Conservation (phyloP, 371 early-diverging fungal genomes). For the Aphelidium insulamus region DNA sequence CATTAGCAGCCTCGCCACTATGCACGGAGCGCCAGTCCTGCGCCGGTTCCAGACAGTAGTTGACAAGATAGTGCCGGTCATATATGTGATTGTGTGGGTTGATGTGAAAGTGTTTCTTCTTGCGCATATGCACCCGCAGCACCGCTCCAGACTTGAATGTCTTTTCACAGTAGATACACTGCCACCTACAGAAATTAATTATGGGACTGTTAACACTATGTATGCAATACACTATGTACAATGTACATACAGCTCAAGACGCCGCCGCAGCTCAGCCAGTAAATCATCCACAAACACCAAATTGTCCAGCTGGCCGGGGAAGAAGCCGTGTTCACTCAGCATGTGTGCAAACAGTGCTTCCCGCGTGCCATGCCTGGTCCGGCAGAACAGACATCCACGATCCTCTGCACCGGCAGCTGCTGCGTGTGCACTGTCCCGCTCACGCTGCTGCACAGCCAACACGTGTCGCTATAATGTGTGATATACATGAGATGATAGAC, state of each 20-base stretch:
- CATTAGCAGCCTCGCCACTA: constrained; percentile 56
- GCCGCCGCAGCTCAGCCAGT: constrained; percentile 29
- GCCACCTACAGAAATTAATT: constrained; percentile 19
- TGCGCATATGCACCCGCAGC: constrained; percentile 88
- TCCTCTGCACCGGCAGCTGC: too few relatives aligned
- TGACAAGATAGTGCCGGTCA: constrained; percentile 87
- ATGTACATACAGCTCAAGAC: background rate
- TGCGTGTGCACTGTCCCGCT: constrained; percentile 45
- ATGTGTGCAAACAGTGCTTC: constrained; percentile 56
- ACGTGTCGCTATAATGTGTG: constrained; percentile 29
- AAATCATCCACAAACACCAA: constrained; percentile 69
- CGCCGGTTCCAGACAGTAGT: constrained; percentile 71
- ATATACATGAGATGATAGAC: background rate
- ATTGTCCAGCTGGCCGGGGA: constrained; percentile 82
- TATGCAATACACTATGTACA: background rate
- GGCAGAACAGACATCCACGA: constrained; percentile 86
- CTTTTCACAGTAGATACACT: constrained; percentile 88
- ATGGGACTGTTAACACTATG: constrained; percentile 1
- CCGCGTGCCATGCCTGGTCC: constrained; percentile 39
- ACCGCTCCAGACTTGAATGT: constrained; percentile 65
- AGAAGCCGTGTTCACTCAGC: constrained; percentile 77
- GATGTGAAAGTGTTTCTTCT: constrained; percentile 95
- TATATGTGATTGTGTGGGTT: constrained; percentile 67
- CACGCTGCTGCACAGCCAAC: constrained; percentile 46
- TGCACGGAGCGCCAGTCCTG: constrained; percentile 77